These are phyloP conservation scores for Cercospora citrullina DNA, from an alignment of 2,329 filamentous ascomycete genomes.

Conservation along the genomic window DNA sequence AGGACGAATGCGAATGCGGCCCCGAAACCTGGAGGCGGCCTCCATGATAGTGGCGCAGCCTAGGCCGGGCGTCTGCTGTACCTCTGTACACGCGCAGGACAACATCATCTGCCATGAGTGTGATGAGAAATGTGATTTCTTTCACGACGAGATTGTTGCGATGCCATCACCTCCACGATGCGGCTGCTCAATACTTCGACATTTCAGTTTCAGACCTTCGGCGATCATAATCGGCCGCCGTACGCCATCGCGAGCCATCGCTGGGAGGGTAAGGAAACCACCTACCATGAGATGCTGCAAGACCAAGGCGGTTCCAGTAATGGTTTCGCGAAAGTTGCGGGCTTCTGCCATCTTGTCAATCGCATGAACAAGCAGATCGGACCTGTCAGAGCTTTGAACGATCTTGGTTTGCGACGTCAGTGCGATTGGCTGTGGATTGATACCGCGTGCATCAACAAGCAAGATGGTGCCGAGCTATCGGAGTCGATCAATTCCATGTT, in stretches of 20 bases:
- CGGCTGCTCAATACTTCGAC: conserved; percentile 11
- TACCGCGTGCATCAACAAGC: conserved; percentile 6
- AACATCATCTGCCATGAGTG: background rate
- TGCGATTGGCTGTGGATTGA: conserved; percentile 8
- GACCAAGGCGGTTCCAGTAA: background rate
- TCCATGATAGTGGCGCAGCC: background rate
- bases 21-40: background rate
- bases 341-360: background rate
- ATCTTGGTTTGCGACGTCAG: background rate
- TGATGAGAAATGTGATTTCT: background rate
- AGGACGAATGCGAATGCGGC: background rate
- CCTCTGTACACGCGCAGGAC: background rate
- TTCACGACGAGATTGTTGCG: background rate
- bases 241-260: conserved; percentile 10
- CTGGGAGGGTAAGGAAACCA: conserved; percentile 6
- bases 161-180: background rate
- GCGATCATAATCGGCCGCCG: background rate
- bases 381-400: background rate
- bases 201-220: conserved; percentile 2
- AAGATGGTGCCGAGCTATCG: background rate
- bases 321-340: background rate
- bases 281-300: background rate
- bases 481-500: conserved; percentile 9
- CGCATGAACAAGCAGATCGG: background rate
- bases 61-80: background rate